Evolutionary conservation across 169 alveolate species (phyloP), one percentile per base, ranked within the genome.

Genomic region (Eimeria tenella): DNA sequence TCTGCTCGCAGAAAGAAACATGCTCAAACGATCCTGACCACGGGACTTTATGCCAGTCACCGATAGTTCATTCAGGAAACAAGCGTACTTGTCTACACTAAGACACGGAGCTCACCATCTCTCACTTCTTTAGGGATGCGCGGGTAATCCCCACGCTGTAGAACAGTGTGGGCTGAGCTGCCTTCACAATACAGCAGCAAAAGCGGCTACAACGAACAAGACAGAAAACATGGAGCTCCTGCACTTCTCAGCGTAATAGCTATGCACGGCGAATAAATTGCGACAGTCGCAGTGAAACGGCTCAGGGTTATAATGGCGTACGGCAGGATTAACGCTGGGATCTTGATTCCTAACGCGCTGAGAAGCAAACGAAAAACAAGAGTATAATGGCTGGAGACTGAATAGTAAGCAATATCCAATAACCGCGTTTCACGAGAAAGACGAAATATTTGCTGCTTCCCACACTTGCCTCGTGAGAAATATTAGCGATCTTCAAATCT

Each of bases 101-200:
- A 31, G 11, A 79, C 55, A 5, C 58, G 9, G 17, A 79, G 62
- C 90, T 56, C 77, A 83, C 90, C 90, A 9, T 60, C 90, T 21
- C 77, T 58, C 62, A 83, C 77, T 83, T 83, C 90, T 25, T 83
- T 83, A 15, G 90, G 77, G 58, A 83, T 60, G 31, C 77, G 90
- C 58, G 90, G 90, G 77, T 58, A 83, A 31, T 56, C 90, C 5
- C 90, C 90, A 9, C 90, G 90, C 90, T 60, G 58, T 21, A 83
- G 6, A 56, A 83, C 90, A 8, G 90, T 83, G 42, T 83, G 90
- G 52, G 90, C 90, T 56, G 77, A 60, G 74, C 90, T 65, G 62
- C 77, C 60, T 4, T 83, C 90, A 52, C 90, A 83, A 75, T 56
- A 42, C 79, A 83, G 77, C 90, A 31, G 75, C 60, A 83, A 60